phyloP scores from a whole-genome alignment of 371 early-diverging fungal species.

The Massospora cicadina region DNA sequence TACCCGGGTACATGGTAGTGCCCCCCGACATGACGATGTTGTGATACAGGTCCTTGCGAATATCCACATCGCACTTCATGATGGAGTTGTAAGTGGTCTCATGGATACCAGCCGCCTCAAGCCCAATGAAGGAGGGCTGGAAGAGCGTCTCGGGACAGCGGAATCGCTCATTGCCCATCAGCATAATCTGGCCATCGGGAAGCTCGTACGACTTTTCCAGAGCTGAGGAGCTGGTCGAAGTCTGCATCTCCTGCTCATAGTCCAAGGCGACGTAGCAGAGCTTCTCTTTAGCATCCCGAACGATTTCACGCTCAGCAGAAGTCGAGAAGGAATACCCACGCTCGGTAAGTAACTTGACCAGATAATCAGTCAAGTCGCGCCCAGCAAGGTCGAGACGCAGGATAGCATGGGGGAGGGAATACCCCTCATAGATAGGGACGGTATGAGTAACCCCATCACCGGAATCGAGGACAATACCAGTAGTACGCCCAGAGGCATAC shows the following conservation, averaged over 20 bases:
- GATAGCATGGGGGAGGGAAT: slow-evolving; percentile 96
- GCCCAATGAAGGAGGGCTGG: slow-evolving; percentile 90
- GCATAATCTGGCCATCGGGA: slow-evolving; percentile 98
- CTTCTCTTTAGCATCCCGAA: slow-evolving; percentile 99
- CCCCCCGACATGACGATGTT: slow-evolving; percentile 94
- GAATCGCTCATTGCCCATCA: slow-evolving; percentile 97
- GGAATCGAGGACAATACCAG: slow-evolving; percentile 99
- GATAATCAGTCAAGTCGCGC: slow-evolving; percentile 97
- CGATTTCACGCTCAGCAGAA: slow-evolving; percentile 99
- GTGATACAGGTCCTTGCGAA: slow-evolving; percentile 90
- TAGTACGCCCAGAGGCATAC: slow-evolving; percentile 99
- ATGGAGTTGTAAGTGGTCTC: slow-evolving; percentile 91
- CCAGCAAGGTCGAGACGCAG: slow-evolving; percentile 88
- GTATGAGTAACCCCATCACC: slow-evolving; percentile 99
- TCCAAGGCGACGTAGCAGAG: slow-evolving; percentile 97
- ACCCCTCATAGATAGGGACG: slow-evolving; percentile 99
- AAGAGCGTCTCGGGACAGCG: slow-evolving; percentile 98
- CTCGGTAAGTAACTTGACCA: slow-evolving; percentile 95
- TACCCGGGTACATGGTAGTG: slow-evolving; percentile 91
- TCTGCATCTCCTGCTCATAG: slow-evolving; percentile 97
- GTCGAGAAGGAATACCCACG: slow-evolving; percentile 98
- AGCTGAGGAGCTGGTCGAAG: slow-evolving; percentile 79
- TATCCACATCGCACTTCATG: slow-evolving; percentile 96
- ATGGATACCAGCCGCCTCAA: slow-evolving; percentile 86
- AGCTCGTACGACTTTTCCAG: slow-evolving; percentile 97